Conservation (phyloP, 2,329 filamentous ascomycete species). For the Fusarium sp. region DNA sequence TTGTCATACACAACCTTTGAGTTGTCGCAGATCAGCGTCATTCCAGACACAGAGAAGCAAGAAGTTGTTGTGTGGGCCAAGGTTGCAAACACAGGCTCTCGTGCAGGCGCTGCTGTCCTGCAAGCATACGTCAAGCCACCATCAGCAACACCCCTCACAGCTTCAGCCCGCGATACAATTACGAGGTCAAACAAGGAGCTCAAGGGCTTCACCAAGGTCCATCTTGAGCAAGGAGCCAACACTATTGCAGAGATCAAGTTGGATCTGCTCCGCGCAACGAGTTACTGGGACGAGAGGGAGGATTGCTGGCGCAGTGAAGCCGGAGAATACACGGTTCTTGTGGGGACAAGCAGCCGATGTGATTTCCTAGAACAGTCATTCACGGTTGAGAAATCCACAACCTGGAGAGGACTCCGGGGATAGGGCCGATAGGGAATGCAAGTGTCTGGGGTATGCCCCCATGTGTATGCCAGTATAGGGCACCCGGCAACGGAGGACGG, state of each 20-base stretch:
- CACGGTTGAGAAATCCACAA: constrained; percentile 17
- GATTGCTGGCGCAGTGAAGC: constrained; percentile 51
- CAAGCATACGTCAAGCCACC: constrained; percentile 45
- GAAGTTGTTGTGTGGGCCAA: constrained; percentile 54
- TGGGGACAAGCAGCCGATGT: constrained; percentile 47
- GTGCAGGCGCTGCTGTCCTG: constrained; percentile 42
- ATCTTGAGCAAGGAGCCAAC: constrained; percentile 49
- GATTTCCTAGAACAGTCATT: constrained; percentile 29
- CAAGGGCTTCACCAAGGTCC: constrained; percentile 56
- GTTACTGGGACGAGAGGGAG: constrained; percentile 53
- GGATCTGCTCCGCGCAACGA: constrained; percentile 38
- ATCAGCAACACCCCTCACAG: constrained; percentile 20
- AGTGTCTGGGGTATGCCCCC: not conserved
- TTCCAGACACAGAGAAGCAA: not conserved
- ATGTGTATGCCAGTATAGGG: not conserved
- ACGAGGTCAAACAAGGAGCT: constrained; percentile 55
- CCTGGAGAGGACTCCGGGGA: constrained; percentile 23
- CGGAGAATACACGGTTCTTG: constrained; percentile 50
- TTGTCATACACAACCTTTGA: constrained; percentile 29
- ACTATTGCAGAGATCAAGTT: constrained; percentile 44
- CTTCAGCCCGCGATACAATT: constrained; percentile 29
- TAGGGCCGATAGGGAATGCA: not conserved
- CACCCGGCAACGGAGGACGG: not conserved
- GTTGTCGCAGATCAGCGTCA: constrained; percentile 1
- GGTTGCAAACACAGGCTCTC: constrained; percentile 46